Percentiles rank a stretch among this genome's conserved stretches.
Evolutionary conservation across 257 asterid species (phyloP).

Genomic region (Solanum chmielewskii): DNA sequence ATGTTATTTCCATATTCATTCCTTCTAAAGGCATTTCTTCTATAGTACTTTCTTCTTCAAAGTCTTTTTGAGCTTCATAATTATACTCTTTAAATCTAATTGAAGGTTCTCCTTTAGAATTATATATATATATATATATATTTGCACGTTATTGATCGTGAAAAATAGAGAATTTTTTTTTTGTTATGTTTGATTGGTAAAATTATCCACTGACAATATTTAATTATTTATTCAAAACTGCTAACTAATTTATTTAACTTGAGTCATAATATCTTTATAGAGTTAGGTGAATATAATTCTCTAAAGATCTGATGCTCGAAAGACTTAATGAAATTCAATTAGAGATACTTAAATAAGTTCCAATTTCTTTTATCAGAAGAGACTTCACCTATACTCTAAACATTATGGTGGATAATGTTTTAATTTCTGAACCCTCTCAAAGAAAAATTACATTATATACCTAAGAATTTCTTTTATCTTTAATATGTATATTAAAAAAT

Average conservation of each 20-base stretch:
- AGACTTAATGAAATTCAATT: not conserved
- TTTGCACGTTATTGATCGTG: not conserved
- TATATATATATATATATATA: too few species aligned
- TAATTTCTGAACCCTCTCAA: not conserved
- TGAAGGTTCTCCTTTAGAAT: too few species aligned
- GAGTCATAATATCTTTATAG: not conserved
- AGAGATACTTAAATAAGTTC: not conserved
- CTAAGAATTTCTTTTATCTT: rapidly evolving
- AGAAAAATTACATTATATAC: too few species aligned
- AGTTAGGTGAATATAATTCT: not conserved
- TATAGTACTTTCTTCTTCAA: too few species aligned
- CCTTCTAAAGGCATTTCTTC: too few species aligned
- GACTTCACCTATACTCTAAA: not conserved
- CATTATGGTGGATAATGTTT: not conserved
- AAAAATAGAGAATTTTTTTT: too few species aligned
- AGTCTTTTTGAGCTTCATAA: too few species aligned
- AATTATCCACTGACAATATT: not conserved
- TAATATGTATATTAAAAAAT: not conserved
- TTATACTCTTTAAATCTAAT: too few species aligned
- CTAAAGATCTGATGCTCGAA: not conserved
- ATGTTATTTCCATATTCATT: too few species aligned
- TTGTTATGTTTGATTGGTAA: not conserved
- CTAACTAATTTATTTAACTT: not conserved
- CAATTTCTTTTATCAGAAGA: not conserved
- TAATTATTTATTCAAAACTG: not conserved